Evolutionary conservation across 1,284 basidiomycete species (phyloP).

Genomic region (Ceratobasidium sp.): DNA sequence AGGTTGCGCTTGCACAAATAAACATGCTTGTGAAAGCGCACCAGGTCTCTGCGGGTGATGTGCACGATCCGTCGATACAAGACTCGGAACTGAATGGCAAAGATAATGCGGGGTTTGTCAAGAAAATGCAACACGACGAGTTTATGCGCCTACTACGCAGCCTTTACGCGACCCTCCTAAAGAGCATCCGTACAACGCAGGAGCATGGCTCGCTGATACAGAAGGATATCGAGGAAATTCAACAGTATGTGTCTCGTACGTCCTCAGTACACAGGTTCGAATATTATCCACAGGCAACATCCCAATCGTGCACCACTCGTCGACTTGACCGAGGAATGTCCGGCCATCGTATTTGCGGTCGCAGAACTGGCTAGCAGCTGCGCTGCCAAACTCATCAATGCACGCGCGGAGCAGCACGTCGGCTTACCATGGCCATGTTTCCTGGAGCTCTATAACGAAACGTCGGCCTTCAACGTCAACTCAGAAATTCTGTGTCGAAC

Average conservation of each 20-base stretch:
- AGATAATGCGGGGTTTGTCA: conserved; percentile 35
- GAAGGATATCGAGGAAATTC: conserved; percentile 17
- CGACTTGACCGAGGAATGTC: conserved; percentile 24
- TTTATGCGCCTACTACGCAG: conserved; percentile 47
- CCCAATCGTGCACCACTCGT: background rate
- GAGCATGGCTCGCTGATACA: conserved; percentile 35
- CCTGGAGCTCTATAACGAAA: conserved; percentile 83
- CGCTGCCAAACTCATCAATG: conserved; percentile 80
- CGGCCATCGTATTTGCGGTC: conserved; percentile 70
- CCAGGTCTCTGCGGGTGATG: conserved; percentile 48
- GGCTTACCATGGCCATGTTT: conserved; percentile 80
- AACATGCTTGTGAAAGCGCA: conserved; percentile 65
- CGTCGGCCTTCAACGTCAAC: conserved; percentile 90
- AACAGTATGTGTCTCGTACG: background rate
- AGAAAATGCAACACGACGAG: conserved; percentile 46
- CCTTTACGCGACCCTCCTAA: conserved; percentile 47
- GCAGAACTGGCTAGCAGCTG: conserved; percentile 88
- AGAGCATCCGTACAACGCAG: conserved; percentile 44
- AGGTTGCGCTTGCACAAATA: conserved; percentile 78
- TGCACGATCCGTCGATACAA: conserved; percentile 49
- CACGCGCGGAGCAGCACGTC: conserved; percentile 84
- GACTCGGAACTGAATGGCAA: background rate
- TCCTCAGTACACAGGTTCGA: background rate
- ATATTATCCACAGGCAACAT: conserved; percentile 1
- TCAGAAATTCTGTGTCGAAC: conserved; percentile 87